phyloP scores from a whole-genome alignment of 2,329 filamentous ascomycete species.

The Phialophora chinensis region DNA sequence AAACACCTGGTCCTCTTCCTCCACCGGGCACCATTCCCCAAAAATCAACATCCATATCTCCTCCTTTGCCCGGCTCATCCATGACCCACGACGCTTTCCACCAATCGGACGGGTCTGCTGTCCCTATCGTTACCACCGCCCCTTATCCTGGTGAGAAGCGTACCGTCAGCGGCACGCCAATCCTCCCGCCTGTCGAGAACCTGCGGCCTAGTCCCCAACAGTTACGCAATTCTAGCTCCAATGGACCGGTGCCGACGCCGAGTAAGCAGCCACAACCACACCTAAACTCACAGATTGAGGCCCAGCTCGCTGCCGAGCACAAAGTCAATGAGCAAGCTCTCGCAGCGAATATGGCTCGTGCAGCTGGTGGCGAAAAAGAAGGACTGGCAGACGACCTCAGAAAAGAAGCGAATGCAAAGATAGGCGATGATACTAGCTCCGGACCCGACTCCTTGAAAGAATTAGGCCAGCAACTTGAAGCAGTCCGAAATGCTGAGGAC shows the following conservation, averaged over 20 bases:
- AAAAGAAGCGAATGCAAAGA: neutral
- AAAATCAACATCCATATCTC: conserved; percentile 30
- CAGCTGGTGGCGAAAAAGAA: neutral
- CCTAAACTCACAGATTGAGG: neutral
- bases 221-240: conserved; percentile 34
- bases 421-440: neutral
- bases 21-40: conserved; percentile 41
- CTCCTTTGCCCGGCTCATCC: conserved; percentile 1
- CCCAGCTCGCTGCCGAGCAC: neutral
- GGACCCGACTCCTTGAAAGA: neutral
- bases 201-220: conserved; percentile 39
- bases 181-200: conserved; percentile 40
- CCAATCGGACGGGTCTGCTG: neutral
- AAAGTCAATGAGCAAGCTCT: neutral
- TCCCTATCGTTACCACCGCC: neutral
- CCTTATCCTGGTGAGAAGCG: conserved; percentile 21
- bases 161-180: conserved; percentile 37
- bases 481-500: neutral
- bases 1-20: conserved; percentile 43
- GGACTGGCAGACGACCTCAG: neutral
- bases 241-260: conserved; percentile 38
- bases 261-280: conserved; percentile 38
- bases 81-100: neutral
- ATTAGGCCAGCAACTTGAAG: neutral
- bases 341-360: neutral